Conservation (phyloP, 768 basidiomycete genomes). For the Omphalotus guepiniiformis region DNA sequence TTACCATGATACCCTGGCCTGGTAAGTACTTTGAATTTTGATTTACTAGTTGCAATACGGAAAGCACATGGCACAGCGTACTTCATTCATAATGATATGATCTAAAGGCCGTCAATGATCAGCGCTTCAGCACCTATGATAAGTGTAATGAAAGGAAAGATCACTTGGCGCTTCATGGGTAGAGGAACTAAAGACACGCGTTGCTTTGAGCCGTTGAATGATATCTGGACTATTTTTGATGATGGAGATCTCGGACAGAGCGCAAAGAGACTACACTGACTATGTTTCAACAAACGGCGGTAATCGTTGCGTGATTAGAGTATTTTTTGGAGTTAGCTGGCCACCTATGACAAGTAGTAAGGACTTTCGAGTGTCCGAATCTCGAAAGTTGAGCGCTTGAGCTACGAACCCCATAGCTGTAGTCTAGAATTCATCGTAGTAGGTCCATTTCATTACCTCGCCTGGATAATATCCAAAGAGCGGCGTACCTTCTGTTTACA, state of each 20-base stretch:
- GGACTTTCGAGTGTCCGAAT: conserved; percentile 9
- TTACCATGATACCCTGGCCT: conserved; percentile 91
- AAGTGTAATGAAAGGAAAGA: background rate
- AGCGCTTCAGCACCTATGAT: background rate
- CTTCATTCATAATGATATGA: conserved; percentile 89
- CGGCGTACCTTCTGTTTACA: conserved; percentile 60
- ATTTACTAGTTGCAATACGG: conserved; percentile 13
- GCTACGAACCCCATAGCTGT: conserved; percentile 62
- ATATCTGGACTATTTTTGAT: conserved; percentile 64
- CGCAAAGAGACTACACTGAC: conserved; percentile 36
- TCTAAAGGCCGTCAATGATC: conserved; percentile 24
- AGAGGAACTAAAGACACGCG: conserved; percentile 58
- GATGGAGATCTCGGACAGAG: conserved; percentile 3
- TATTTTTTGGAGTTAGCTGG: conserved; percentile 64
- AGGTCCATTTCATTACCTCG: background rate
- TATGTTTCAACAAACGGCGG: conserved; percentile 67
- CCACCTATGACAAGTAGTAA: conserved; percentile 60
- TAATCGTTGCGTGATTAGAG: conserved; percentile 63
- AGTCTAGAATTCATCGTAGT: conserved; percentile 37
- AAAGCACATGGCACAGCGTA: conserved; percentile 19
- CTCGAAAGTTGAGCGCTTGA: conserved; percentile 2
- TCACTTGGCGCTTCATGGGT: conserved; percentile 60
- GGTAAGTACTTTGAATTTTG: conserved; percentile 58
- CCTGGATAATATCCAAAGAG: conserved; percentile 8
- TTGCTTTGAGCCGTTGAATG: conserved; percentile 59